Percentiles rank a stretch among this genome's conserved stretches.
Evolutionary conservation across 495 filamentous ascomycete species (phyloP).

Genomic region (Mycothermus thermophilus): DNA sequence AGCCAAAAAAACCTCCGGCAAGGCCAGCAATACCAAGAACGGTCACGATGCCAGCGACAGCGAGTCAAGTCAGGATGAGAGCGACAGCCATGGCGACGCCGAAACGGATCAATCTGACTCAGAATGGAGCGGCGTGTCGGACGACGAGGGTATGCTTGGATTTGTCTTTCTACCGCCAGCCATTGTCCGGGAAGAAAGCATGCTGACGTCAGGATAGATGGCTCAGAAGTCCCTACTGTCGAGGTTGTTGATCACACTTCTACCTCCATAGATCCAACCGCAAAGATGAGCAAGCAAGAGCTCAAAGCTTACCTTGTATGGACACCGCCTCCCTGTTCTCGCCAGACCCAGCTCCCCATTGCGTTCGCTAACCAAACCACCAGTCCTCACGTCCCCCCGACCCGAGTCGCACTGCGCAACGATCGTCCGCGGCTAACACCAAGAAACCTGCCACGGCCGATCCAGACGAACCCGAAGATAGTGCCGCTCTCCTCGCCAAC

Average conservation of each 20-base stretch:
- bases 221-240: too few species aligned
- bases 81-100: constrained; percentile 11
- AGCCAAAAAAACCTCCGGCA: constrained; percentile 20
- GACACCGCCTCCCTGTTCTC: neutral
- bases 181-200: too few species aligned
- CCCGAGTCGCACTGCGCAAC: constrained; percentile 12
- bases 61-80: constrained; percentile 15
- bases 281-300: constrained; percentile 49
- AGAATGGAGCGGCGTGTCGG: constrained; percentile 57
- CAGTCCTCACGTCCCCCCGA: constrained; percentile 32
- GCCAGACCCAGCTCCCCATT: neutral
- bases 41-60: constrained; percentile 9
- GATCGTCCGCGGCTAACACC: constrained; percentile 11
- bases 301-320: constrained; percentile 67
- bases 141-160: constrained; percentile 27
- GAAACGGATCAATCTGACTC: constrained; percentile 27
- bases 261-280: constrained; percentile 13
- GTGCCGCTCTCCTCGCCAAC: constrained; percentile 57
- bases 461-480: constrained; percentile 35
- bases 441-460: constrained; percentile 21
- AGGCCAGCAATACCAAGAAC: constrained; percentile 6
- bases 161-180: too few species aligned
- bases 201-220: too few species aligned
- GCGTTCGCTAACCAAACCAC: constrained; percentile 2
- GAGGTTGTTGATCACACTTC: constrained; percentile 55